Percentiles rank a stretch among this genome's conserved stretches.
phyloP scores from a whole-genome alignment of 2,329 filamentous ascomycete genomes.

The Zasmidium angulare region DNA sequence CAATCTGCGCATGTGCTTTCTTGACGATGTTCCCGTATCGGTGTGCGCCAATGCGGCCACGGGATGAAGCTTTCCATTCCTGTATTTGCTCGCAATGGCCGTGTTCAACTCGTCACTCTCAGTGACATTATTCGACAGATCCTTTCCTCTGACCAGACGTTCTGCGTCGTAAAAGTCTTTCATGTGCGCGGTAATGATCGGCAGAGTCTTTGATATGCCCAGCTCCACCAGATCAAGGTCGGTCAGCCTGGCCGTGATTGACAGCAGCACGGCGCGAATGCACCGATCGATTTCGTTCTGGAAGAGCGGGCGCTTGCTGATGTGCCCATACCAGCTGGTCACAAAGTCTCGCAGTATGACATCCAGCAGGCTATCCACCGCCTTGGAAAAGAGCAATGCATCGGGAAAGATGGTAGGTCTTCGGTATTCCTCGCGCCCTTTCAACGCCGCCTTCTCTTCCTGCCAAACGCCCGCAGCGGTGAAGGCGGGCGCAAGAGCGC shows the following conservation, averaged over 20 bases:
- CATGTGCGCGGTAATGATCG: conserved; percentile 84
- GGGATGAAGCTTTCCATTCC: conserved; percentile 81
- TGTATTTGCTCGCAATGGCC: conserved; percentile 93
- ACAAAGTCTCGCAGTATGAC: conserved; percentile 82
- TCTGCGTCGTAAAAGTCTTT: conserved; percentile 91
- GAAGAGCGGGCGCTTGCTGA: conserved; percentile 78
- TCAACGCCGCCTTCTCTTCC: conserved; percentile 66
- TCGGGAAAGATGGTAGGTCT: conserved; percentile 70
- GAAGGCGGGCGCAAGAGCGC: conserved; percentile 26
- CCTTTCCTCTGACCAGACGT: conserved; percentile 77
- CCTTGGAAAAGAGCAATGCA: conserved; percentile 74
- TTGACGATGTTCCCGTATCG: conserved; percentile 80
- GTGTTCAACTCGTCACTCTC: conserved; percentile 95
- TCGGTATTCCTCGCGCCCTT: conserved; percentile 65
- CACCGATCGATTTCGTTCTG: conserved; percentile 81
- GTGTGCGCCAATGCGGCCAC: conserved; percentile 81
- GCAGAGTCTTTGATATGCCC: conserved; percentile 77
- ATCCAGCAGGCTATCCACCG: conserved; percentile 75
- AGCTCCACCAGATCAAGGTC: conserved; percentile 81
- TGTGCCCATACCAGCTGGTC: conserved; percentile 81
- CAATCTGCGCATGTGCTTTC: conserved; percentile 81
- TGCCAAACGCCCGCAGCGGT: conserved; percentile 58
- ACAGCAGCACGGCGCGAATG: conserved; percentile 70
- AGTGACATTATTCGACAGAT: conserved; percentile 84
- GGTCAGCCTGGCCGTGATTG: conserved; percentile 69